Evolutionary conservation across 768 basidiomycete genomes (phyloP).

Genomic region (Suillus weaverae): DNA sequence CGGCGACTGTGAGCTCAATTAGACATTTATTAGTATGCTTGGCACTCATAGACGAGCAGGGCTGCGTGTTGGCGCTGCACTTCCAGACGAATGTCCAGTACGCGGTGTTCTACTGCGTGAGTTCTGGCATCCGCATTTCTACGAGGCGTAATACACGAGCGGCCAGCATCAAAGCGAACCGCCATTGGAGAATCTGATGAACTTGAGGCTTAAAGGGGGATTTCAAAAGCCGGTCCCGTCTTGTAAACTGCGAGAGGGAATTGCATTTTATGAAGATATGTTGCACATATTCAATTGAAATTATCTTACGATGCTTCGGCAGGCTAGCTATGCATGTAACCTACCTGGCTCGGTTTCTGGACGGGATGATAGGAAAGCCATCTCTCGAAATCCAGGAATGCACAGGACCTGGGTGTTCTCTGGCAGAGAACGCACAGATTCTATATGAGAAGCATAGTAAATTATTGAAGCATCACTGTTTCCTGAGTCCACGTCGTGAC

Average conservation of each 20-base stretch:
- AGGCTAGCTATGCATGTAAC: no score
- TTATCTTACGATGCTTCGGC: no score
- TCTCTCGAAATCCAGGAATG: not conserved
- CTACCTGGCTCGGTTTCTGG: not conserved
- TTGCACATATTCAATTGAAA: not conserved
- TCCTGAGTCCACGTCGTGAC: not conserved
- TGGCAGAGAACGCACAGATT: no score
- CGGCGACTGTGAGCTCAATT: constrained; percentile 55
- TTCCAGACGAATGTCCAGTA: constrained; percentile 55
- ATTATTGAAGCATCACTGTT: not conserved
- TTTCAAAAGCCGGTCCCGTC: constrained; percentile 53
- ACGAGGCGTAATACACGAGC: constrained; percentile 5
- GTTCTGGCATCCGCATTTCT: constrained; percentile 9
- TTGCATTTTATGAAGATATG: not conserved
- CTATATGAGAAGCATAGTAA: not conserved
- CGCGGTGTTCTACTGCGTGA: constrained; percentile 29
- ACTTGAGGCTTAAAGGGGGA: constrained; percentile 23
- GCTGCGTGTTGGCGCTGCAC: constrained; percentile 69
- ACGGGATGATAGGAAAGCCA: not conserved
- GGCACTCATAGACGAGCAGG: constrained; percentile 62
- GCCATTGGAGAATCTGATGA: constrained; percentile 40
- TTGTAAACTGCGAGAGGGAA: constrained; percentile 33
- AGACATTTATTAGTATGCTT: constrained; percentile 67
- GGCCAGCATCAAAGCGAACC: constrained; percentile 13
- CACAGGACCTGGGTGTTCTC: no score